These are phyloP conservation scores for Sungouiella thailandica DNA, from an alignment of 805 yeast species.

Conservation along the genomic window DNA sequence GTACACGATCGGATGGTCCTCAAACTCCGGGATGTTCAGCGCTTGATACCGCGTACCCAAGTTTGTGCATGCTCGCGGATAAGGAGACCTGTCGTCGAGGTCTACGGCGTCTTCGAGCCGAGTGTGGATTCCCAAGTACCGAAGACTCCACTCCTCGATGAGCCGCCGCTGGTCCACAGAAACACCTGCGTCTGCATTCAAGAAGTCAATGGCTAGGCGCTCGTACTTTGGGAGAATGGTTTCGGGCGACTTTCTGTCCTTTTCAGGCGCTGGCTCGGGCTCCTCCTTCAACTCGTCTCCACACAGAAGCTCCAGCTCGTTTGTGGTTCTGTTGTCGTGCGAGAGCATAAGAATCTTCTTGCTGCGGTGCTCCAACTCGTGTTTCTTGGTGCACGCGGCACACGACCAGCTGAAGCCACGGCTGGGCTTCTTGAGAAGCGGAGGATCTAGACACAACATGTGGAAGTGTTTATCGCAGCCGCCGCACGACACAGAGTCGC, in stretches of 20 bases:
- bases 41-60: conserved; percentile 73
- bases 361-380: conserved; percentile 41
- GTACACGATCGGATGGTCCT: conserved; percentile 55
- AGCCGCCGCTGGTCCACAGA: conserved; percentile 45
- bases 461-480: conserved; percentile 69
- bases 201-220: conserved; percentile 48
- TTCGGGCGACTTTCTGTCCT: conserved; percentile 4
- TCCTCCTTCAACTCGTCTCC: neutral
- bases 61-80: conserved; percentile 75
- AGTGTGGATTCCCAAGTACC: conserved; percentile 75
- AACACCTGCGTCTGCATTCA: conserved; percentile 39
- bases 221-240: conserved; percentile 48
- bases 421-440: conserved; percentile 70
- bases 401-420: conserved; percentile 91
- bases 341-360: conserved; percentile 38
- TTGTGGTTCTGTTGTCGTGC: conserved; percentile 37
- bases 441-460: conserved; percentile 83
- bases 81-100: conserved; percentile 64
- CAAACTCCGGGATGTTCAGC: conserved; percentile 60
- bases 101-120: conserved; percentile 74
- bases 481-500: conserved; percentile 76
- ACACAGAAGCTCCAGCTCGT: conserved; percentile 28
- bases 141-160: conserved; percentile 74
- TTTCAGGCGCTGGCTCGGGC: conserved; percentile 3
- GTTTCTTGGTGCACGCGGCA: conserved; percentile 64